phyloP scores from a whole-genome alignment of 164 flowering plant species.

The Taxillus chinensis region DNA sequence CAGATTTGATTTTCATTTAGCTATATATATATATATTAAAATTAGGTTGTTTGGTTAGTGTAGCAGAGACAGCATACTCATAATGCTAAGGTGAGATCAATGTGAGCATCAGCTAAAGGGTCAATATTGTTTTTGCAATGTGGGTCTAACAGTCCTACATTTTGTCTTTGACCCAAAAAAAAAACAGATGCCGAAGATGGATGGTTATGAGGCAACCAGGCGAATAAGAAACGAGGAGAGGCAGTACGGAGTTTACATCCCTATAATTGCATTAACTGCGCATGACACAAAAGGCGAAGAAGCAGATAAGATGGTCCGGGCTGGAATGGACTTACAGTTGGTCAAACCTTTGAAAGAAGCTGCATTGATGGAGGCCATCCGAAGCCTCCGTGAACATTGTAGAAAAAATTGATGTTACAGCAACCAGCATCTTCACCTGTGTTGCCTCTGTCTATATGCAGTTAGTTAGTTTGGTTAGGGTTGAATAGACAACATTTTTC shows the following conservation, averaged over 20 bases:
- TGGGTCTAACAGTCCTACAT: too few relatives aligned
- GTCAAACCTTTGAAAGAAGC: conserved; percentile 16
- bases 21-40: too few relatives aligned
- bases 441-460: too few relatives aligned
- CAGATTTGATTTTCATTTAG: too few relatives aligned
- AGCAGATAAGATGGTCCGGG: conserved; percentile 6
- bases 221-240: conserved; percentile 23
- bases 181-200: conserved; percentile 33
- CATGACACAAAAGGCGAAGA: conserved; percentile 12
- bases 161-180: too few relatives aligned
- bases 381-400: not conserved
- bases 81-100: too few relatives aligned
- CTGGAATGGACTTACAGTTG: conserved; percentile 31
- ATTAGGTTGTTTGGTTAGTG: too few relatives aligned
- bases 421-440: not conserved
- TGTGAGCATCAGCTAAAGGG: too few relatives aligned
- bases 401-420: not conserved
- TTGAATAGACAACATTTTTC: too few relatives aligned
- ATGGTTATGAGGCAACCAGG: conserved; percentile 32
- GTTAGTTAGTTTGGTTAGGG: too few relatives aligned
- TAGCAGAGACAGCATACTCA: too few relatives aligned
- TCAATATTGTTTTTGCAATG: too few relatives aligned
- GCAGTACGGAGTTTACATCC: conserved; percentile 20
- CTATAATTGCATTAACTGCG: conserved; percentile 30
- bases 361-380: conserved; percentile 7